Conservation (phyloP, 805 yeast genomes). For the Torulaspora delbrueckii region DNA sequence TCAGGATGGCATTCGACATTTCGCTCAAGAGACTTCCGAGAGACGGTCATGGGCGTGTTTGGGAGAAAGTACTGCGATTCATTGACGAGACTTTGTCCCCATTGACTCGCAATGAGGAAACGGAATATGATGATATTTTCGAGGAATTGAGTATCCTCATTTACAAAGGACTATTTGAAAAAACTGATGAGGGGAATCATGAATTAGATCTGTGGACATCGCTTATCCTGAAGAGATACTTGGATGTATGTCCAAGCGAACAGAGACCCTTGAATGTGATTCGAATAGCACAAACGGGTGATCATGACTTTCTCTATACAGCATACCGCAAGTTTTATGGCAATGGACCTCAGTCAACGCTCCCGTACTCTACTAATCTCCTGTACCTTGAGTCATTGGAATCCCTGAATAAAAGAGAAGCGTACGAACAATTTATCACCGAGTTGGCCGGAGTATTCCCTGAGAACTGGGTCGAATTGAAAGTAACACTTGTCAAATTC, state of each 20-base stretch:
- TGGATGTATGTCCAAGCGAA: constrained; percentile 20
- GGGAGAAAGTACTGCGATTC: constrained; percentile 25
- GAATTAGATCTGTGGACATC: constrained; percentile 26
- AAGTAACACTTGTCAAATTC: constrained; percentile 45
- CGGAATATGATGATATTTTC: constrained; percentile 8
- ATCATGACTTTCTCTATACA: constrained; percentile 12
- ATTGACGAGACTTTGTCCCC: constrained; percentile 18
- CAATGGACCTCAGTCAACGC: constrained; percentile 4
- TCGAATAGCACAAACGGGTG: constrained; percentile 18
- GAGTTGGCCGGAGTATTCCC: constrained; percentile 40
- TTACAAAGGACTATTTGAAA: constrained; percentile 8
- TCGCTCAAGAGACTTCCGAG: constrained; percentile 14
- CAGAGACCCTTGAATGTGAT: constrained; percentile 10
- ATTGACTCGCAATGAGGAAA: constrained; percentile 12
- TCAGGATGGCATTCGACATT: constrained; percentile 28
- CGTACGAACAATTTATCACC: constrained; percentile 31
- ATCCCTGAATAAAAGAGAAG: constrained; percentile 8
- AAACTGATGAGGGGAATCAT: constrained; percentile 1
- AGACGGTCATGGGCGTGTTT: constrained; percentile 22
- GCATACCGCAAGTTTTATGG: constrained; percentile 16
- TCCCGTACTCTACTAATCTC: constrained; percentile 14
- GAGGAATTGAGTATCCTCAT: constrained; percentile 15
- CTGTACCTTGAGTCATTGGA: constrained; percentile 17
- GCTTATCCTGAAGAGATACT: constrained; percentile 20
- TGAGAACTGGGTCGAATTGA: constrained; percentile 52